Conservation (phyloP, 2,329 filamentous ascomycete genomes). For the Phialophora verrucosa region DNA sequence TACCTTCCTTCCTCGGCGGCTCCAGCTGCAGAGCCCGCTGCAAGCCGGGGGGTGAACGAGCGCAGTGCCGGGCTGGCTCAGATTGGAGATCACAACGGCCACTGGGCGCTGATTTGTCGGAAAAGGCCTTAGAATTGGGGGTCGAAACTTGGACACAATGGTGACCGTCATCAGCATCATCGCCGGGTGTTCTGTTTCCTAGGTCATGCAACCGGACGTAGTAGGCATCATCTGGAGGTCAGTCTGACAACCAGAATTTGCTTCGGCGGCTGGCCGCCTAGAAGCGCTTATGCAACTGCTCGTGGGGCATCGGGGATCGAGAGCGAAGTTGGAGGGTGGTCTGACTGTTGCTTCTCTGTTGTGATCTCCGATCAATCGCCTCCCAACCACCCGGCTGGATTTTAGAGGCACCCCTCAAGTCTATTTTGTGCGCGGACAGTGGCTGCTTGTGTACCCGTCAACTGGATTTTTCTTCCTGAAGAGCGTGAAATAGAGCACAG, state of each 20-base stretch:
- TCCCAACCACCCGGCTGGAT: conserved; percentile 9
- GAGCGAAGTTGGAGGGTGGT: conserved; percentile 21
- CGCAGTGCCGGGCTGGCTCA: conserved; percentile 7
- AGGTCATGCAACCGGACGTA: neutral
- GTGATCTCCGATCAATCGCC: neutral
- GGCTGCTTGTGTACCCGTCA: conserved; percentile 8
- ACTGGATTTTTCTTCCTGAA: neutral
- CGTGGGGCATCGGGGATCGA: conserved; percentile 26
- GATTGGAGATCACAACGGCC: neutral
- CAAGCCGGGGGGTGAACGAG: neutral
- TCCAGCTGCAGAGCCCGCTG: neutral
- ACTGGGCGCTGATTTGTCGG: conserved; percentile 19
- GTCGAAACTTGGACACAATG: conserved; percentile 1
- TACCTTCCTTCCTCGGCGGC: neutral
- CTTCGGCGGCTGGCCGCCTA: conserved; percentile 25
- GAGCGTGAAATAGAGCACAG: neutral
- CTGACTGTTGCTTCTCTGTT: conserved; percentile 25
- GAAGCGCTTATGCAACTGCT: conserved; percentile 34
- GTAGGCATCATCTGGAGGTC: neutral
- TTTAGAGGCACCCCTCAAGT: conserved; percentile 21
- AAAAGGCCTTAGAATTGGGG: conserved; percentile 4
- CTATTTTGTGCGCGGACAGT: conserved; percentile 10
- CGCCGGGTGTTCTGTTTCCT: neutral
- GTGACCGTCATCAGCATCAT: conserved; percentile 2
- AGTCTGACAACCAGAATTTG: conserved; percentile 27